Base-by-base conservation (phyloP, 495 filamentous ascomycete species). In the Penicillium coffeae region DNA sequence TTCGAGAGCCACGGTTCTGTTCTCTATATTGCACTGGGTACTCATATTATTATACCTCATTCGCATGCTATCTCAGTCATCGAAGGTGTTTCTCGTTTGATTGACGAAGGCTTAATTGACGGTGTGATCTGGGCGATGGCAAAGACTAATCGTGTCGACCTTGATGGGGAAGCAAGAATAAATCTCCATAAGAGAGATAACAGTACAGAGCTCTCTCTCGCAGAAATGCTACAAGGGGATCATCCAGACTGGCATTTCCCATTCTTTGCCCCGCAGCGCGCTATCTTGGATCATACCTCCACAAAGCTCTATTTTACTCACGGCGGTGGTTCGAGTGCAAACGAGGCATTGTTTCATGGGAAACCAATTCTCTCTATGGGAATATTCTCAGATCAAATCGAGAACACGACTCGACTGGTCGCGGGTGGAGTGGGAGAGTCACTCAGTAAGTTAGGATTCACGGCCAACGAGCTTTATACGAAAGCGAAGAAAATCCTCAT, bases 11-110 rank as follows among this genome's bases (percentile, higher is more conserved):
- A 60, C 25, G 39, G 44, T 9, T 54, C 41, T 9, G 60, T 66
- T 16, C 37, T 70, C 0, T 73, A 71, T 38, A 54, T 73, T 13
- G 58, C 65, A 1, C 59, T 73, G 6, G 70, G 70, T 8, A 69
- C 70, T 1, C 66, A 73, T 41, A 54, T 73, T 35, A 60, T 63
- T 27, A 40, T 73, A 1, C 21, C 54, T 5, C 39, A 58, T 35
- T 27, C 45, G 3, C 54, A 65, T 20, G 50, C 59, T 0, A 21
- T 32, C 3, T 59, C 58, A 34, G 56, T 72, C 13, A 37, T 70
- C 2, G 19, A 52, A 3, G 69, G 52, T 3, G 41, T 65, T n/a
- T 22, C 48, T 13, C 47, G 37, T 12, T 22, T 57, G 3, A 33
- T 72, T 15, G 37, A 59, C 3, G 55, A 57, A 4, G 49, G 55